phyloP scores from a whole-genome alignment of 2,329 filamentous ascomycete species.

The Pseudogymnoascus verrucosus region DNA sequence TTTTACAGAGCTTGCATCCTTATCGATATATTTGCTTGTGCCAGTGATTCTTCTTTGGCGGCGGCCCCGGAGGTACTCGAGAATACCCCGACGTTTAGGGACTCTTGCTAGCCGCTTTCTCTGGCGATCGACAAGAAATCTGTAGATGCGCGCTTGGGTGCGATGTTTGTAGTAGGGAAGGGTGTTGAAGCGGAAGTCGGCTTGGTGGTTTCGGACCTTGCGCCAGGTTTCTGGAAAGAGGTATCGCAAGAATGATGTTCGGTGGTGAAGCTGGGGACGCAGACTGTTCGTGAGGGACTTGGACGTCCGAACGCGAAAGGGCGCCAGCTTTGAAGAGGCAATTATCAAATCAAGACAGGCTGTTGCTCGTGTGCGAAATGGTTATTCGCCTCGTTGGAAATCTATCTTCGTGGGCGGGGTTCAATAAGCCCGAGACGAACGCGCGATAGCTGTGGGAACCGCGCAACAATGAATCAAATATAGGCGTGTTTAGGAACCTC shows the following conservation, averaged over 20 bases:
- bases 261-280: conserved; percentile 31
- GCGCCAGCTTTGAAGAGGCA: not conserved
- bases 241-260: conserved; percentile 50
- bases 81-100: conserved; percentile 38
- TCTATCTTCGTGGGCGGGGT: not conserved
- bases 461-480: not conserved
- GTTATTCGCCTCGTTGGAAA: not conserved
- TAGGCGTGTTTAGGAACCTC: not conserved
- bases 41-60: conserved; percentile 18
- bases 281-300: not conserved
- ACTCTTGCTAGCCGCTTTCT: conserved; percentile 42
- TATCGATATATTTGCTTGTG: conserved; percentile 9
- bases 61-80: conserved; percentile 35
- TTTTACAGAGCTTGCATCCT: conserved; percentile 25
- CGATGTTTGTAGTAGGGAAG: conserved; percentile 62
- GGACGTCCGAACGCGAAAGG: conserved; percentile 6
- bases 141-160: conserved; percentile 70
- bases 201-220: conserved; percentile 57
- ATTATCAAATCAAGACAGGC: not conserved
- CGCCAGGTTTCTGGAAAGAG: conserved; percentile 58
- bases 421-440: not conserved
- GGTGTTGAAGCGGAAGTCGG: conserved; percentile 65
- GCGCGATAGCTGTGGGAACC: not conserved
- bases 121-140: conserved; percentile 60
- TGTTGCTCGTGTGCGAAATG: not conserved